Conservation (phyloP, 177 flowering plant species). For the Telopea speciosissima region DNA sequence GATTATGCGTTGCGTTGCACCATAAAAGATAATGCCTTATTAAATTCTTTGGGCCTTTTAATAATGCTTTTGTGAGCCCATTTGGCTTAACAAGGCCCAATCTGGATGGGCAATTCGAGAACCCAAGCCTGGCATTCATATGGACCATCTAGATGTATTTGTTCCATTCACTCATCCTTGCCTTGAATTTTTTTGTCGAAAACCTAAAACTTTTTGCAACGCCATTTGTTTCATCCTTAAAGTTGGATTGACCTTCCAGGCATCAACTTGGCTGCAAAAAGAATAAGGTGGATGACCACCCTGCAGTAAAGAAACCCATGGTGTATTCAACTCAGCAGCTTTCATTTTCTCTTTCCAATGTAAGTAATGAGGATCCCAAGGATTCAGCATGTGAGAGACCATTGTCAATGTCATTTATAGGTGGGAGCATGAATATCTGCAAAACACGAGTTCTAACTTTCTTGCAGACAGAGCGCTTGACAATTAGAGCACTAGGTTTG, state of each 20-base stretch:
- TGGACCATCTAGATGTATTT: no score
- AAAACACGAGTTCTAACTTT: conserved; percentile 60
- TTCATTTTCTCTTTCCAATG: conserved; percentile 1
- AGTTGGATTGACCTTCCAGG: conserved; percentile 15
- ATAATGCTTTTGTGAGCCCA: no score
- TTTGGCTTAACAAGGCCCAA: no score
- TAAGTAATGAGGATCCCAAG: background rate
- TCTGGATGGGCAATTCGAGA: no score
- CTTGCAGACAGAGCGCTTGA: conserved; percentile 25
- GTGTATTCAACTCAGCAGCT: background rate
- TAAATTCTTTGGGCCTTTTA: no score
- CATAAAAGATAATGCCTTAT: no score
- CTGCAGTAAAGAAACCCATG: conserved; percentile 3
- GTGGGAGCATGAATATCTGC: conserved; percentile 70
- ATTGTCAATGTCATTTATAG: conserved; percentile 67
- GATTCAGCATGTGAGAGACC: conserved; percentile 11
- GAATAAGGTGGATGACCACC: conserved; percentile 8
- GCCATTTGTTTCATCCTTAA: background rate
- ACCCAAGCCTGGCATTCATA: no score
- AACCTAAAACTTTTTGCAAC: background rate
- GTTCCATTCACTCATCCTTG: background rate
- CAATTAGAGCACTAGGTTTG: no score
- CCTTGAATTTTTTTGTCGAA: background rate
- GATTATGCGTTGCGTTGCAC: no score
- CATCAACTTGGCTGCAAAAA: conserved; percentile 14